Conservation (phyloP, 2,329 filamentous ascomycete genomes). For the Clathrospora elynae region DNA sequence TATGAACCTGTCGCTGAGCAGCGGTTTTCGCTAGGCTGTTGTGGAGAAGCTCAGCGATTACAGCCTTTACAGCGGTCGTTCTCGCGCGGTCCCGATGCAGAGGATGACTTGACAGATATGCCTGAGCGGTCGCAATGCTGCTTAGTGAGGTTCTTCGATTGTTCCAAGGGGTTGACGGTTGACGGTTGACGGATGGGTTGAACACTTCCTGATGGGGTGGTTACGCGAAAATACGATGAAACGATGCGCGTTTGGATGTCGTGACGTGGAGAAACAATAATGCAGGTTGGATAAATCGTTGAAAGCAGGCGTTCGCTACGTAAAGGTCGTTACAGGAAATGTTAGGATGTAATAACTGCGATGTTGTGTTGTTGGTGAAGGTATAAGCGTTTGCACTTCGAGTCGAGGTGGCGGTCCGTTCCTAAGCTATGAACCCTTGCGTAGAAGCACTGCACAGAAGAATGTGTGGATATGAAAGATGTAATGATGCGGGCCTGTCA, state of each 20-base stretch:
- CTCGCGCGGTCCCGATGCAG: not conserved
- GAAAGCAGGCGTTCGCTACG: conserved; percentile 13
- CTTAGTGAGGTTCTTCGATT: conserved; percentile 13
- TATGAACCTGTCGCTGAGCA: conserved; percentile 4
- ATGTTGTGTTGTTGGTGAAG: conserved; percentile 27
- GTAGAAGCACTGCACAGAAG: conserved; percentile 28
- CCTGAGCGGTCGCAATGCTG: conserved; percentile 19
- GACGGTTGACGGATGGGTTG: conserved; percentile 8
- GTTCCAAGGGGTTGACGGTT: conserved; percentile 13
- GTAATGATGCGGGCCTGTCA: conserved; percentile 25
- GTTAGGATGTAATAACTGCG: conserved; percentile 21
- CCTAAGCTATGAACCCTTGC: conserved; percentile 27
- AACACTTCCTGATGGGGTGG: conserved; percentile 22
- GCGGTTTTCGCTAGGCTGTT: conserved; percentile 6
- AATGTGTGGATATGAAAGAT: conserved; percentile 22
- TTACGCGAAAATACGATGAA: conserved; percentile 41
- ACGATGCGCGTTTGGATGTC: conserved; percentile 42
- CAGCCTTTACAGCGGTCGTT: not conserved
- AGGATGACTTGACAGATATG: conserved; percentile 9
- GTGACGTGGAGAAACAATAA: conserved; percentile 18
- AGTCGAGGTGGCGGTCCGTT: conserved; percentile 23
- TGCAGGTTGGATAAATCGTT: conserved; percentile 14
- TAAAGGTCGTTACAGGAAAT: conserved; percentile 20
- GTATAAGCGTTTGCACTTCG: conserved; percentile 25
- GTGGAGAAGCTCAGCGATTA: conserved; percentile 1